These are phyloP conservation scores for Eustoma russellianum DNA, from an alignment of 257 asterid genomes.

Conservation along the genomic window DNA sequence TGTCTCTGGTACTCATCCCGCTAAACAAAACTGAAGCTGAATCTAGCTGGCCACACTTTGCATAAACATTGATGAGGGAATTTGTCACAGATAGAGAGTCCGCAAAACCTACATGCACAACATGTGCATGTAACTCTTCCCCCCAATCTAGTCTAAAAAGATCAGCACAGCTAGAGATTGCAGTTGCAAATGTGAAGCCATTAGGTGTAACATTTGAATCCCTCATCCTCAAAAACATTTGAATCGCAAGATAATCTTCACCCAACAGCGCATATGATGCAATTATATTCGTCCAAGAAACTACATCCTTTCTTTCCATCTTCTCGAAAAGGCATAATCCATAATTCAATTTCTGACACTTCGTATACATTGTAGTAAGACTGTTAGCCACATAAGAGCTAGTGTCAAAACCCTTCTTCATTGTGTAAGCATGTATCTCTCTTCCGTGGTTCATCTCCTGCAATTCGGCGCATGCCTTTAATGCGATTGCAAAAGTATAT, in stretches of 20 bases:
- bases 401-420: slow-evolving; percentile 52
- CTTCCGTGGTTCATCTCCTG: slow-evolving; percentile 47
- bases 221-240: slow-evolving; percentile 54
- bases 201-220: slow-evolving; percentile 47
- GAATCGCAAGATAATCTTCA: slow-evolving; percentile 45
- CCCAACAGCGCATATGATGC: slow-evolving; percentile 57
- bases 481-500: slow-evolving; percentile 66
- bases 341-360: slow-evolving; percentile 57
- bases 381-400: slow-evolving; percentile 68
- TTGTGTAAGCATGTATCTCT: slow-evolving; percentile 64
- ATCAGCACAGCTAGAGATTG: slow-evolving; percentile 60
- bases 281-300: slow-evolving; percentile 77
- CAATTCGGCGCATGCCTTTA: slow-evolving; percentile 82
- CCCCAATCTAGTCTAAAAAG: slow-evolving; percentile 63
- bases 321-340: slow-evolving; percentile 50
- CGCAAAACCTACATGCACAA: slow-evolving; percentile 41
- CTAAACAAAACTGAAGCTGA: slow-evolving; percentile 42
- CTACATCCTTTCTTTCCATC: slow-evolving; percentile 69
- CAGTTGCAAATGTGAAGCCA: slow-evolving; percentile 75
- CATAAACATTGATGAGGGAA: slow-evolving; percentile 71
- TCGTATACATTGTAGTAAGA: slow-evolving; percentile 72
- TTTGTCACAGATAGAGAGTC: slow-evolving; percentile 59
- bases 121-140: slow-evolving; percentile 63
- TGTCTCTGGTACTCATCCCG: slow-evolving; percentile 49
- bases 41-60: slow-evolving; percentile 46